Conservation (phyloP, 345 rosid species). For the Gossypium mustelinum region DNA sequence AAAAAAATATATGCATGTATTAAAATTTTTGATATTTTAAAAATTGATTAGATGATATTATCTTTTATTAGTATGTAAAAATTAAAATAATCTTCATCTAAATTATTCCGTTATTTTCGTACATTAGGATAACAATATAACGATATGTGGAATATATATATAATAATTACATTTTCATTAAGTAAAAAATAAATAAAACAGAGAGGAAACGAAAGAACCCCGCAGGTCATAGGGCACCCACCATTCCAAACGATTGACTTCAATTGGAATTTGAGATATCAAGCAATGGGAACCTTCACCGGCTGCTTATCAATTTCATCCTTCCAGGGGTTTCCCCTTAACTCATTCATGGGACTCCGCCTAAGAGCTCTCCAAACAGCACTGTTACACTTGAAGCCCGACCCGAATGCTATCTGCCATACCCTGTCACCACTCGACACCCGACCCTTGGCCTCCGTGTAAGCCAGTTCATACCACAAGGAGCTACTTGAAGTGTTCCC, state of each 20-base stretch:
- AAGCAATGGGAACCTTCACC: conserved; percentile 39
- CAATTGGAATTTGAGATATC: conserved; percentile 6
- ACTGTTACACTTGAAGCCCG: conserved; percentile 90
- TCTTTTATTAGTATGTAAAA: too few relatives aligned
- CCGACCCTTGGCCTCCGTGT: conserved; percentile 75
- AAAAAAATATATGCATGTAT: too few relatives aligned
- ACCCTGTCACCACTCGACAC: conserved; percentile 61
- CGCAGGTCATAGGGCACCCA: conserved; percentile 1
- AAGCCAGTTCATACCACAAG: conserved; percentile 87
- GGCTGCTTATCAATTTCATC: conserved; percentile 61
- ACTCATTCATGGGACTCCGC: conserved; percentile 30
- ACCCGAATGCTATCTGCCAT: conserved; percentile 96
- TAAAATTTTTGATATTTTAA: too few relatives aligned
- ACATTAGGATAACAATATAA: not conserved
- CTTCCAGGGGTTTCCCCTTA: conserved; percentile 62
- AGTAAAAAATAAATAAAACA: not conserved
- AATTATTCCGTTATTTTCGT: not conserved
- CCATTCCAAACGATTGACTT: not conserved
- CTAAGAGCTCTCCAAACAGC: conserved; percentile 83
- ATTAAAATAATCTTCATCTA: too few relatives aligned
- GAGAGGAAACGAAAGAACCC: not conserved
- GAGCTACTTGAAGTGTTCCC: conserved; percentile 91
- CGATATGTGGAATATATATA: not conserved
- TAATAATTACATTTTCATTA: not conserved
- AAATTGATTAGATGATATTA: too few relatives aligned